Conservation (phyloP, 768 basidiomycete species). For the Tylopilus rubrobrunneus region DNA sequence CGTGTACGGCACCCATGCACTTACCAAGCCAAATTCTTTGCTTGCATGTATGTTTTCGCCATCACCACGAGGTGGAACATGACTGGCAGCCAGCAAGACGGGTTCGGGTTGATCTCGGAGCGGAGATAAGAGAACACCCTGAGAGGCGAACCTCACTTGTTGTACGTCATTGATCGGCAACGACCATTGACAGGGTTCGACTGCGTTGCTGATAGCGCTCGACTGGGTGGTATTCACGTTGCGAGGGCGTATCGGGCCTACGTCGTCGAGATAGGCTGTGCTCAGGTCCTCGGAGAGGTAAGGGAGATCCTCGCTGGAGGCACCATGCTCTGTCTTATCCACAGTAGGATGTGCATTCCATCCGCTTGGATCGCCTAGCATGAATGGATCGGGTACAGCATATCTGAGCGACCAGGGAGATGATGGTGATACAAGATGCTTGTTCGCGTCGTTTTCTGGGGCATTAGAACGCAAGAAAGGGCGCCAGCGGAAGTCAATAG, state of each 20-base stretch:
- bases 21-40: conserved; percentile 12
- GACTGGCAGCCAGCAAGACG: conserved; percentile 5
- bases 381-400: conserved; percentile 1
- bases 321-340: conserved; percentile 6
- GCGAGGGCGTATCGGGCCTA: conserved; percentile 5
- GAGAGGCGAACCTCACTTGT: conserved; percentile 13
- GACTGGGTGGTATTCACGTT: conserved; percentile 1
- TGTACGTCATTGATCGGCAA: conserved; percentile 16
- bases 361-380: conserved; percentile 15
- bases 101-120: conserved; percentile 13
- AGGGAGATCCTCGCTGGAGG: conserved; percentile 13
- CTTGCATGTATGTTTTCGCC: conserved; percentile 7
- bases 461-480: conserved; percentile 39
- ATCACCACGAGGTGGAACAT: conserved; percentile 14
- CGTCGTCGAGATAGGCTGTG: conserved; percentile 5
- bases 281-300: conserved; percentile 5
- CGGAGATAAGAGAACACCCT: conserved; percentile 30
- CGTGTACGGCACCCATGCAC: conserved; percentile 7
- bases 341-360: conserved; percentile 8
- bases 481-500: conserved; percentile 54
- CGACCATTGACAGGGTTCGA: not conserved
- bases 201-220: not conserved
- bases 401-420: not conserved
- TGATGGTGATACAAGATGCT: not conserved
- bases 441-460: conserved; percentile 4